Percentiles rank a stretch among this genome's conserved stretches.
These are phyloP conservation scores for Epichloe hybrida DNA, from an alignment of 2,329 filamentous ascomycete genomes.

Conservation along the genomic window DNA sequence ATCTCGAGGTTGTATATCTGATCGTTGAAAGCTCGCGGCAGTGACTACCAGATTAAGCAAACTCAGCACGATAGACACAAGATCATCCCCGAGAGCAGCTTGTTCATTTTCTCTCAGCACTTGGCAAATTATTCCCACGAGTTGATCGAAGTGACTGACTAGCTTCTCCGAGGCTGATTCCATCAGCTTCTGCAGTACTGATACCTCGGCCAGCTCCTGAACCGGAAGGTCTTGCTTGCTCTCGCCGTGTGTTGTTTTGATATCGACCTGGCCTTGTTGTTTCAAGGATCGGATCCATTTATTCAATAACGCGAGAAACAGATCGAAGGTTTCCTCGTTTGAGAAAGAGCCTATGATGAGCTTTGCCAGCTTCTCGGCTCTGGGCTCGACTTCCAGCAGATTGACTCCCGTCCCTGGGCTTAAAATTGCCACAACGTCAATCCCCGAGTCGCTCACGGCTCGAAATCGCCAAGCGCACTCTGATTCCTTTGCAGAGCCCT, in stretches of 20 bases:
- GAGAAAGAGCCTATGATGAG: conserved; percentile 37
- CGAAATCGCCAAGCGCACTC: conserved; percentile 39
- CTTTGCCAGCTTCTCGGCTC: conserved; percentile 33
- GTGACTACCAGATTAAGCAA: conserved; percentile 48
- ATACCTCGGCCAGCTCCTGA: conserved; percentile 40
- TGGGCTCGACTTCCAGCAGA: conserved; percentile 32
- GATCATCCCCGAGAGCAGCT: conserved; percentile 30
- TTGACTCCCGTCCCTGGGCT: conserved; percentile 18
- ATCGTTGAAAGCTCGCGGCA: conserved; percentile 39
- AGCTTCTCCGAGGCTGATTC: conserved; percentile 49
- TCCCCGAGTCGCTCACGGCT: conserved; percentile 27
- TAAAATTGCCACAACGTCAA: conserved; percentile 34
- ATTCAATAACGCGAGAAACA: conserved; percentile 35
- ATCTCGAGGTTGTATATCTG: conserved; percentile 27
- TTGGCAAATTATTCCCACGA: conserved; percentile 49
- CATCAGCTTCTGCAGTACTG: conserved; percentile 53
- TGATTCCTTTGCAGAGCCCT: conserved; percentile 27
- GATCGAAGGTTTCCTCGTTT: conserved; percentile 40
- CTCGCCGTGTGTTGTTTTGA: conserved; percentile 16
- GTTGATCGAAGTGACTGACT: conserved; percentile 47
- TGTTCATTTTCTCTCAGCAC: conserved; percentile 37
- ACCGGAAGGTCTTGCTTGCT: conserved; percentile 26
- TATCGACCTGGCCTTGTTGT: conserved; percentile 12
- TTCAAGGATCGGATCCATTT: conserved; percentile 34
- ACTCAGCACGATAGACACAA: conserved; percentile 41